Evolutionary conservation across 1,284 basidiomycete genomes (phyloP), one percentile per base, ranked within the genome.

Genomic region (Malassezia equina): DNA sequence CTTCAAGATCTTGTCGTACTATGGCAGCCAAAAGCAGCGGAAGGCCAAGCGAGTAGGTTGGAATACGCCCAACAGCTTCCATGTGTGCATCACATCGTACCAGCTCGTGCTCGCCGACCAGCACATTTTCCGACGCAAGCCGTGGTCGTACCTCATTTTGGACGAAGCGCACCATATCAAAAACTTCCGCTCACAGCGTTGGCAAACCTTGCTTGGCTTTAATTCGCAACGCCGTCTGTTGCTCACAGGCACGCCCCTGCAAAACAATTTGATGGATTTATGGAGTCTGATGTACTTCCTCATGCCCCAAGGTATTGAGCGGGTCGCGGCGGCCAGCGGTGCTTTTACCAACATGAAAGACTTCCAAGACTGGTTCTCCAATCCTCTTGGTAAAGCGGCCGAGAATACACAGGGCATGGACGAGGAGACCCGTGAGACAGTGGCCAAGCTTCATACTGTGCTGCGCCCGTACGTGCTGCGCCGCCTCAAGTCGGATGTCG

Each of bases 131-230:
- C 89, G 90, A 65, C 84, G 91, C 50, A 94, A 93, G 76, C 80
- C 83, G 44, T 95, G 91, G 91, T 88, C 90, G 71, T 95, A 95
- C 72, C 87, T 95, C 83, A 84, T 95, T 60, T 81, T 95, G 11
- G 90, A 94, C 75, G 91, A 95, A 77, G 91, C 90, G 7, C 90
- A 96, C 72, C 93, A 95, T 83, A 94, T 96, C 83, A 95, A 95
- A 78, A 96, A 95, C 77, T 95, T 94, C 78, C 85, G 86, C 63
- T 89, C 86, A 0, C 90, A 95, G 75, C 82, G 91, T 44, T 95
- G 91, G 91, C 90, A 90, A 71, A 90, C 85, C 12, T 76, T 96
- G 27, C 80, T 95, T n/a, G 87, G 90, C 79, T 94, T 95, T 78
- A 84, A 88, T 47, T 88, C 90, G 4, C 86, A 88, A 67, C 83